phyloP scores from a whole-genome alignment of 352 stramenopile species.

The Pythium grandisporangium region DNA sequence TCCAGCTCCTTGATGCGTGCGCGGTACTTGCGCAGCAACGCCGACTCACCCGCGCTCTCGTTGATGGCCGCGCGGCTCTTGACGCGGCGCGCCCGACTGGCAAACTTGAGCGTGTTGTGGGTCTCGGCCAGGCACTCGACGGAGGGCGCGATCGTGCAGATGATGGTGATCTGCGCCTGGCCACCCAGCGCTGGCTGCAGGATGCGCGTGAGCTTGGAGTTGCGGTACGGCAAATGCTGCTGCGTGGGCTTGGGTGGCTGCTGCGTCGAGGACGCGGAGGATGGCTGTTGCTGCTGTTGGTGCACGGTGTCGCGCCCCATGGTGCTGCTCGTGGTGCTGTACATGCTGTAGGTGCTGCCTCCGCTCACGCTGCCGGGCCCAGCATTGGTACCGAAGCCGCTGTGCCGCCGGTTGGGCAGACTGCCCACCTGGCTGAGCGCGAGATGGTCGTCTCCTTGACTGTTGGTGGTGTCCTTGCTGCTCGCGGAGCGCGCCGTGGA shows the following conservation, averaged over 20 bases:
- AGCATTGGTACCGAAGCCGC: conserved; percentile 6
- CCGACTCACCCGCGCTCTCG: conserved; percentile 66
- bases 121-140: conserved; percentile 92
- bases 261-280: too few relatives aligned
- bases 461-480: too few relatives aligned
- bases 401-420: too few relatives aligned
- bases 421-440: too few relatives aligned
- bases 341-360: too few relatives aligned
- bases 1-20: conserved; percentile 54
- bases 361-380: too few relatives aligned
- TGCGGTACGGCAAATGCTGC: conserved; percentile 93
- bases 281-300: conserved; percentile 14
- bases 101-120: conserved; percentile 95
- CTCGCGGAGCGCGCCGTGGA: neutral
- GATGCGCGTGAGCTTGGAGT: conserved; percentile 98
- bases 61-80: conserved; percentile 89
- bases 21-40: conserved; percentile 58
- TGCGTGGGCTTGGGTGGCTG: conserved; percentile 8
- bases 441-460: too few relatives aligned
- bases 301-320: conserved; percentile 3
- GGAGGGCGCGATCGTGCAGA: conserved; percentile 93
- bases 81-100: conserved; percentile 87
- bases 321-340: conserved; percentile 14
- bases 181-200: conserved; percentile 94
- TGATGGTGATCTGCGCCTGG: conserved; percentile 95